Base-by-base conservation (phyloP, 176 grass and related monocot species). In the Cymbopogon citratus region DNA sequence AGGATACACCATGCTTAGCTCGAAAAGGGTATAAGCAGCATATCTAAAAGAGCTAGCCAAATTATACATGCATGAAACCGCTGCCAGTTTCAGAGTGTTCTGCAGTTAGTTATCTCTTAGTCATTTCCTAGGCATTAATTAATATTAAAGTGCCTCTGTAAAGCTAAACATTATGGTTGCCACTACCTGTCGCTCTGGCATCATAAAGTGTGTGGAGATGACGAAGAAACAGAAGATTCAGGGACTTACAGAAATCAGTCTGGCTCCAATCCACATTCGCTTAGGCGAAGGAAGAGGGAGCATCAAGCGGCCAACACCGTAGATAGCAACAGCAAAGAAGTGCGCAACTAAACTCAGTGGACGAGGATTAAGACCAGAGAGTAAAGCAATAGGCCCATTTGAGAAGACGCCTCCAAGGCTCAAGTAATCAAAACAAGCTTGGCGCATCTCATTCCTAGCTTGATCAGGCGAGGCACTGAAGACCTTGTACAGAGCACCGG, bases 321-420 rank as follows among this genome's bases (percentile, higher is more conserved):
- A 99, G 63, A 99, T 90, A 63, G 93, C 96, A 70, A 99, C 96
- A 66, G 96, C 96, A 85, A 95, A 99, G 83, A 99, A 99, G 82
- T 99, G 96, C 2, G 89, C 88, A 43, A 99, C 96, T 76, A 99
- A 89, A 80, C 89, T 95, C 70, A 99, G 38, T n/a, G 96, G 96
- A 9, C 89, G 87, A 54, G 96, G 96, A 80, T 99, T 99, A 60
- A 99, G 92, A 65, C 96, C 96, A 43, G 96, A 99, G 59, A 99
- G 91, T 44, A 99, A 82, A 74, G 96, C 80, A 77, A 99, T 88
- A 36, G 96, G 93, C 6, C 96, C 96, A 44, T 71, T 89, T 31
- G 96, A 93, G 77, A 79, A 99, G 19, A 99, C 86, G 3, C 96
- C 96, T 71, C 96, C 96, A 66, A 99, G 87, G 80, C 89, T 95